Conservation (phyloP, 148 eudicot species). For the Rhododendron ferrugineum region DNA sequence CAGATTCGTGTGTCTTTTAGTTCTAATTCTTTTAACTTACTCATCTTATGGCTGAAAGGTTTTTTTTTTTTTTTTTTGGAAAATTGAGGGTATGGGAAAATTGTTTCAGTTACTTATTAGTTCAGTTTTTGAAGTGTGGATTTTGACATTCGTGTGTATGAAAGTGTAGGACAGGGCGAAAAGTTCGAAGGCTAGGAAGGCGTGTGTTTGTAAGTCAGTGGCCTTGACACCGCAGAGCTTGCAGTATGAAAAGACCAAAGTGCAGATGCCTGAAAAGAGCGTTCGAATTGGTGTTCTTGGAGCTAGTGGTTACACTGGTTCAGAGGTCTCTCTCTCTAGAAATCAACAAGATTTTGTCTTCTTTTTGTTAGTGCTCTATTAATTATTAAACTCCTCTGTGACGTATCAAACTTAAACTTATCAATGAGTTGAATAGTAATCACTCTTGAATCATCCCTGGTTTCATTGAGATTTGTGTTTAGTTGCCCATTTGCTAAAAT, state of each 20-base stretch:
- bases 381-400: background rate
- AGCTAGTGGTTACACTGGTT: conserved; percentile 97
- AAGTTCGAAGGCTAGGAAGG: conserved; percentile 17
- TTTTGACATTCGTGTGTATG: background rate
- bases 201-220: conserved; percentile 31
- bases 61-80: background rate
- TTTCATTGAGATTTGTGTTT: background rate
- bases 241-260: conserved; percentile 24
- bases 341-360: background rate
- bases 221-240: conserved; percentile 33
- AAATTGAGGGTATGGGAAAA: background rate
- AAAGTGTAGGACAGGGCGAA: conserved; percentile 37
- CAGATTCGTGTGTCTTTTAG: background rate
- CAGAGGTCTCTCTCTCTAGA: conserved; percentile 53
- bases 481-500: background rate
- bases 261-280: conserved; percentile 34
- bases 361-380: background rate
- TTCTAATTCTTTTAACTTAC: too few relatives aligned
- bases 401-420: background rate
- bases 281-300: conserved; percentile 85
- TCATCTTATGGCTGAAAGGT: too few relatives aligned
- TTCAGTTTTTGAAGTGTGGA: too few relatives aligned
- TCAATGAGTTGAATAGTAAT: background rate
- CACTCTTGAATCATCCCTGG: background rate
- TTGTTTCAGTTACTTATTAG: background rate